A percentile compares a stretch with the other conserved stretches of the same genome.
Conservation (phyloP, 2,329 filamentous ascomycete species). For the Aureobasidium sp. region DNA sequence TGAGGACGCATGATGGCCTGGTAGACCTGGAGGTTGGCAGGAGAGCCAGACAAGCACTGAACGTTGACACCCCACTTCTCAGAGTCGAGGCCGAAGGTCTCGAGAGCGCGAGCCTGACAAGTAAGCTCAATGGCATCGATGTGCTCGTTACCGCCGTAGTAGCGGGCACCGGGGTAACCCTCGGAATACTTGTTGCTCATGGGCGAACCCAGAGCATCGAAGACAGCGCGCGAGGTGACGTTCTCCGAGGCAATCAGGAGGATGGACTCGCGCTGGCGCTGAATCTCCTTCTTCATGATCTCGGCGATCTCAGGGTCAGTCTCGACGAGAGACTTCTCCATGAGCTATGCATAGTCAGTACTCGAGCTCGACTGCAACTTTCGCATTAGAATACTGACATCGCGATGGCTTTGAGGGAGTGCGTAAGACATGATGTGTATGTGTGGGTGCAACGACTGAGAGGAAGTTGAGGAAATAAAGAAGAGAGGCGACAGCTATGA, state of each 20-base stretch:
- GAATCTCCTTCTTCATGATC: constrained; percentile 95
- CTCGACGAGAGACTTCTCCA: constrained; percentile 89
- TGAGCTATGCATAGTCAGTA: constrained; percentile 56
- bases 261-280: constrained; percentile 97
- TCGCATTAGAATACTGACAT: constrained; percentile 41
- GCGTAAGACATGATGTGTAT: constrained; percentile 43
- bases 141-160: constrained; percentile 99
- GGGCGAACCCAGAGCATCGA: constrained; percentile 88
- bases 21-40: constrained; percentile 97
- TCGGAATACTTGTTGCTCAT: constrained; percentile 99
- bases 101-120: constrained; percentile 88
- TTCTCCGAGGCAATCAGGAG: constrained; percentile 99
- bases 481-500: neutral
- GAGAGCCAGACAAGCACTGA: constrained; percentile 67
- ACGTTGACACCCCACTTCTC: constrained; percentile 98
- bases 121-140: constrained; percentile 94
- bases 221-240: constrained; percentile 96
- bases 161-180: constrained; percentile 94
- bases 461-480: neutral
- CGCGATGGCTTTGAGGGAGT: constrained; percentile 58
- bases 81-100: constrained; percentile 79
- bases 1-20: constrained; percentile 94
- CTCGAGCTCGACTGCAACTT: neutral
- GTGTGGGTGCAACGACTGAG: neutral
- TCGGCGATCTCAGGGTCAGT: constrained; percentile 88